Conservation (phyloP, 2,329 filamentous ascomycete genomes). For the Endoconidiophora polonica region DNA sequence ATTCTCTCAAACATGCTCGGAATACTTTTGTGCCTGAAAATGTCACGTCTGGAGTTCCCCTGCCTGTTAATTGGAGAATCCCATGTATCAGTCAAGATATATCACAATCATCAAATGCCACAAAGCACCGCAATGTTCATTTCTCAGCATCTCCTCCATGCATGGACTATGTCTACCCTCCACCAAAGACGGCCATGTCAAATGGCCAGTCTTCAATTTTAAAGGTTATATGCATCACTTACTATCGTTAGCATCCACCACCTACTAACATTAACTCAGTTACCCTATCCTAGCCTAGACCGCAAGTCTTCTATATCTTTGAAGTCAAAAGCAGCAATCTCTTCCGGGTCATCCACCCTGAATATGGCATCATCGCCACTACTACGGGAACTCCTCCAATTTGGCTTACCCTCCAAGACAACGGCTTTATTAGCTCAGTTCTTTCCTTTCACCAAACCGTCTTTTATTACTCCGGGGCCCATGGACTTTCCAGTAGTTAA, state of each 20-base stretch:
- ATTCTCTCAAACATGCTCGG: background rate
- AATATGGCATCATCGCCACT: background rate
- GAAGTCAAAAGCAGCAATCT: background rate
- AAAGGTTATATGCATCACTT: background rate
- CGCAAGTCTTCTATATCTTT: background rate
- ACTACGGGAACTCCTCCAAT: background rate
- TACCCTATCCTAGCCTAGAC: background rate
- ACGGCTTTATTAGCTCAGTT: constrained; percentile 23
- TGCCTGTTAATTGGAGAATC: background rate
- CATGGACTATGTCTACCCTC: no score
- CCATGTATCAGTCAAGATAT: background rate
- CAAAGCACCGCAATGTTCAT: background rate
- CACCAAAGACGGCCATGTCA: background rate
- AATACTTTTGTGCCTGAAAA: background rate
- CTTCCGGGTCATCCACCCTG: background rate
- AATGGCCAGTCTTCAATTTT: background rate
- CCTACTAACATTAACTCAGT: background rate
- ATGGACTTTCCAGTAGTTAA: constrained; percentile 29
- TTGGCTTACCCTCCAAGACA: constrained; percentile 21
- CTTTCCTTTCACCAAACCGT: constrained; percentile 32
- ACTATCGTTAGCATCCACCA: background rate
- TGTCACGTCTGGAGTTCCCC: background rate
- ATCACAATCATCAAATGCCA: background rate
- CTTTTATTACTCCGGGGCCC: constrained; percentile 17
- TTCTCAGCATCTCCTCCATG: no score